Evolutionary conservation across 2,329 filamentous ascomycete species (phyloP).

Genomic region (Mycosphaerella sp.): DNA sequence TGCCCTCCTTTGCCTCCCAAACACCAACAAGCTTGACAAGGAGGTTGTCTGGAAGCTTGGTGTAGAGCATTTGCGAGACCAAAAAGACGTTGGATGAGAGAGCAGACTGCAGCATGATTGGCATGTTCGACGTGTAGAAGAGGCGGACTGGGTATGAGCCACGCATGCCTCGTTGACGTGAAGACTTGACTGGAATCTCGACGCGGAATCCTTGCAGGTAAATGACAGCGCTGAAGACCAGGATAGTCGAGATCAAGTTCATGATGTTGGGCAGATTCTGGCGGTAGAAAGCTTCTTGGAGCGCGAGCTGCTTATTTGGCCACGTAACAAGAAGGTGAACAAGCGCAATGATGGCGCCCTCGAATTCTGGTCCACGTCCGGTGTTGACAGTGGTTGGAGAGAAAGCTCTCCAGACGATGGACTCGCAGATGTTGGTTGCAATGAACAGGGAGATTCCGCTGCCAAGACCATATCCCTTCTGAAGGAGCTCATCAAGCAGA

Average conservation of each 20-base stretch:
- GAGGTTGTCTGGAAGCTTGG: constrained; percentile 97
- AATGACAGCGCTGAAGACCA: constrained; percentile 95
- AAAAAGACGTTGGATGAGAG: constrained; percentile 99
- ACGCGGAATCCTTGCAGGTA: constrained; percentile 88
- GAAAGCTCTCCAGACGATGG: constrained; percentile 99
- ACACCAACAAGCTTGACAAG: constrained; percentile 95
- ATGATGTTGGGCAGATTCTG: constrained; percentile 99
- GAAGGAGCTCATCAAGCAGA: constrained; percentile 95
- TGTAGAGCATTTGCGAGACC: constrained; percentile 99
- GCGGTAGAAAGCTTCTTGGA: constrained; percentile 97
- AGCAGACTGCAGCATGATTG: constrained; percentile 99
- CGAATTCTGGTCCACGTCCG: constrained; percentile 96
- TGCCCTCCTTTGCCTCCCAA: constrained; percentile 96
- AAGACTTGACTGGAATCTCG: constrained; percentile 99
- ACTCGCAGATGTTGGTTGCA: constrained; percentile 99
- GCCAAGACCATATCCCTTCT: constrained; percentile 98
- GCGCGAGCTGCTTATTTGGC: constrained; percentile 98
- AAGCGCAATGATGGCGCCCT: constrained; percentile 94
- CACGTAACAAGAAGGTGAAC: constrained; percentile 98
- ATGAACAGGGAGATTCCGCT: constrained; percentile 99
- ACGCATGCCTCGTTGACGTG: constrained; percentile 95
- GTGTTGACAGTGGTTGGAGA: constrained; percentile 99
- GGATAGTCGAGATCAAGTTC: constrained; percentile 83
- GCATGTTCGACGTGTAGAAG: constrained; percentile 99
- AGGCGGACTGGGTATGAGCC: constrained; percentile 97